Conservation (phyloP, 1,139 yeast species). For the Pichia cactophila region DNA sequence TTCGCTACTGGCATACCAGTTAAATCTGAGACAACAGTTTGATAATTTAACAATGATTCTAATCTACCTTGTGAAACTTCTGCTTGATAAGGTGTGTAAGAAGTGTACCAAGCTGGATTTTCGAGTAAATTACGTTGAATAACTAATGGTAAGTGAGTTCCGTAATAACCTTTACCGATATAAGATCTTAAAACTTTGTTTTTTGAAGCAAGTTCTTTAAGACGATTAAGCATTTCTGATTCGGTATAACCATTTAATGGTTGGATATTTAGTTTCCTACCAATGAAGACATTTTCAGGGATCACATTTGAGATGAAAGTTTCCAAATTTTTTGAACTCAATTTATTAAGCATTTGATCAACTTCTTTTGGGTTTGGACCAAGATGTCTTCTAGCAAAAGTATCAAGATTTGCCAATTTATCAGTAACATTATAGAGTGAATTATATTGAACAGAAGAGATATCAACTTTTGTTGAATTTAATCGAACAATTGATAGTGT, state of each 20-base stretch:
- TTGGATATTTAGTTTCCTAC: constrained; percentile 53
- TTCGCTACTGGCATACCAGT: constrained; percentile 92
- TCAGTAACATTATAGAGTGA: constrained; percentile 35
- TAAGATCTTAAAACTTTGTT: constrained; percentile 65
- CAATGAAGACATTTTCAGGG: constrained; percentile 66
- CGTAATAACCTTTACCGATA: constrained; percentile 93
- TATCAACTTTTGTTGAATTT: constrained; percentile 33
- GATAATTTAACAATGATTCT: constrained; percentile 82
- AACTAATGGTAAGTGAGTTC: constrained; percentile 84
- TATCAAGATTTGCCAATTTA: constrained; percentile 43
- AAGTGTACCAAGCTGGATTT: constrained; percentile 97
- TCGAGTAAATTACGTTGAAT: constrained; percentile 88
- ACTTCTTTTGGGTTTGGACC: constrained; percentile 73
- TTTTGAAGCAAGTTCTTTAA: constrained; percentile 62
- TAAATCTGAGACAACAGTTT: constrained; percentile 79
- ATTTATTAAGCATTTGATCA: constrained; percentile 50
- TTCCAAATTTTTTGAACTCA: constrained; percentile 63
- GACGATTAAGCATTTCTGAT: constrained; percentile 65
- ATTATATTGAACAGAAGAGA: constrained; percentile 39
- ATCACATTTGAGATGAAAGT: constrained; percentile 67
- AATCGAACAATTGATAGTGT: constrained; percentile 1
- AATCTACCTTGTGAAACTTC: constrained; percentile 96
- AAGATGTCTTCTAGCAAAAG: constrained; percentile 83
- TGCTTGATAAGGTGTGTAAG: constrained; percentile 97
- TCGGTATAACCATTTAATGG: constrained; percentile 76